These are phyloP conservation scores for Magnaporthales sp. DNA, from an alignment of 2,329 filamentous ascomycete species.

Conservation along the genomic window DNA sequence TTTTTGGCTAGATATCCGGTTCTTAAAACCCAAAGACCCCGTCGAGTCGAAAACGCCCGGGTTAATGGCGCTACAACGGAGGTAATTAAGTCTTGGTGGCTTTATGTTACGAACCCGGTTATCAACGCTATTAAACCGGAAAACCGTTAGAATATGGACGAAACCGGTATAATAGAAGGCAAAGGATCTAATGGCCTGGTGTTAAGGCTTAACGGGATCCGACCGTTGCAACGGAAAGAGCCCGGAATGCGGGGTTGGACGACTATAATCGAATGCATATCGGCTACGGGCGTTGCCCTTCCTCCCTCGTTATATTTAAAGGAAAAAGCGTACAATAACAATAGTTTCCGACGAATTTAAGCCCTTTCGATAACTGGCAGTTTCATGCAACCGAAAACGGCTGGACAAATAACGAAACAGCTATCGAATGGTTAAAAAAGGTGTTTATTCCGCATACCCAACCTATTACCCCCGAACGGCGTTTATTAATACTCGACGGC, in stretches of 20 bases:
- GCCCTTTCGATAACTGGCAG: neutral
- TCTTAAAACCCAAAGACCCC: neutral
- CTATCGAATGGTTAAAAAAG: neutral
- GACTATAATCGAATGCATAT: neutral
- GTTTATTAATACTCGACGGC: neutral
- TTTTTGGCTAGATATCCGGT: constrained; percentile 2
- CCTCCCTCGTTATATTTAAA: neutral
- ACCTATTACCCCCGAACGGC: neutral
- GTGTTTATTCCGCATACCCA: neutral
- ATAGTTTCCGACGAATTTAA: neutral
- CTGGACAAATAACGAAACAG: neutral
- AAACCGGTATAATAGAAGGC: neutral
- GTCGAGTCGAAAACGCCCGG: neutral
- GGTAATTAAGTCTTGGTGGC: neutral
- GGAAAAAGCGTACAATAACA: neutral
- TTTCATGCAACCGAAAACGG: neutral
- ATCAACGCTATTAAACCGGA: neutral
- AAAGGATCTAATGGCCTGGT: neutral
- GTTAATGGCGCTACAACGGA: neutral
- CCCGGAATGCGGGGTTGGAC: neutral
- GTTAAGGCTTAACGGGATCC: neutral
- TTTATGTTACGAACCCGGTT: neutral
- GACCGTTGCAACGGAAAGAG: too few relatives aligned
- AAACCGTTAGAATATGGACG: neutral
- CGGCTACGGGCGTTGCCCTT: neutral